Evolutionary conservation across 1,139 yeast species (phyloP).

Genomic region (Saccharomyces hybrid): DNA sequence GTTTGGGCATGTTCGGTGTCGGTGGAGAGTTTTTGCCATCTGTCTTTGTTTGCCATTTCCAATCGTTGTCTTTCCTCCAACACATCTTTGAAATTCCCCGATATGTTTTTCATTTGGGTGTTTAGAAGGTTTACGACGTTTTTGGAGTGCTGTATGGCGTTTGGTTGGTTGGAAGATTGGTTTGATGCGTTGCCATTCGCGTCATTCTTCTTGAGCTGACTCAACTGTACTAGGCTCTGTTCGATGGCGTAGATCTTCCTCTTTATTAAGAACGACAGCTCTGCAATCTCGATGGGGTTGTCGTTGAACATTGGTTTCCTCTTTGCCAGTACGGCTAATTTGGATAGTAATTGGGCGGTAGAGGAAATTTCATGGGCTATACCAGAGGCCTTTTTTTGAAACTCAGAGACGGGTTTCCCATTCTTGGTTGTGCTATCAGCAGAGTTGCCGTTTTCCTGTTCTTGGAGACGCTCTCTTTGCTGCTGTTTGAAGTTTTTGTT

Average conservation of each 20-base stretch:
- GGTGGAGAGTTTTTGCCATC: conserved; percentile 72
- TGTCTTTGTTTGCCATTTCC: conserved; percentile 69
- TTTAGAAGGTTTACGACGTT: conserved; percentile 82
- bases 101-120: conserved; percentile 82
- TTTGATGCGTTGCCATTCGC: conserved; percentile 43
- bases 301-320: conserved; percentile 92
- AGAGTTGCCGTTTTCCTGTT: not conserved
- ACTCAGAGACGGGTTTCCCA: conserved; percentile 39
- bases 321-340: conserved; percentile 77
- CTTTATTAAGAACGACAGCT: conserved; percentile 83
- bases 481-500: conserved; percentile 10
- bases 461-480: not conserved
- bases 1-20: conserved; percentile 1
- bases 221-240: conserved; percentile 46
- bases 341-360: conserved; percentile 76
- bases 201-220: conserved; percentile 44
- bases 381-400: conserved; percentile 69
- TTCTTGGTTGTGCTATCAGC: not conserved
- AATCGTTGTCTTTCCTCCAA: conserved; percentile 79
- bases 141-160: conserved; percentile 47
- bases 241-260: conserved; percentile 87
- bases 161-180: conserved; percentile 28
- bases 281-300: conserved; percentile 87
- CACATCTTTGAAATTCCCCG: conserved; percentile 85
- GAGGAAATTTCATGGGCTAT: conserved; percentile 86